Evolutionary conservation across 345 rosid genomes (phyloP), one percentile per base, ranked within the genome.

Genomic region (Eucalyptus camaldulensis): DNA sequence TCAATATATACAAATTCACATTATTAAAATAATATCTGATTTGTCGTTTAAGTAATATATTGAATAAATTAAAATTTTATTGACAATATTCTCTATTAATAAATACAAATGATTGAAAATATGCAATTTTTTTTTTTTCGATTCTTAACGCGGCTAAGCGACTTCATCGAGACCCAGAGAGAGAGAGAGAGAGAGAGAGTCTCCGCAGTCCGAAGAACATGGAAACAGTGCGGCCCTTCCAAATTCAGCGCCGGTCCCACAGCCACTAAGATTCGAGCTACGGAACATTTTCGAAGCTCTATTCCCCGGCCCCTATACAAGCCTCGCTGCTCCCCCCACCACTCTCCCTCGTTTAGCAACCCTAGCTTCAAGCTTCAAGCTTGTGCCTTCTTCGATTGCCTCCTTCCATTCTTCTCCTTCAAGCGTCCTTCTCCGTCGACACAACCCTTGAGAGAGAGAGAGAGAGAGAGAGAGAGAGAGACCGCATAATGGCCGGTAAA

Each of bases 401-500:
- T 60, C 67, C n/a, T 60, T 60, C 67, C 44, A 19, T 80, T 80
- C 86, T 80, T 40, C 49, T 80, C 8, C 54, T 85, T 27, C 54
- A 12, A 7, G 22, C 49, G 40, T 69, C 80, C 43, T 69, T 33
- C 43, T n/a, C 11, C 87, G 65, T 49, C 87, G 65, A 51, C 25
- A 19, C 27, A n/a, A 10, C 43, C 49, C 49, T 12, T 49, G 7
- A 33, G 43, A 9, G 24, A 33, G 43, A 49, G 16, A 16, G 51
- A 13, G 43, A 40, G 47, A 22, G 53, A 22, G 86, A 25, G 51
- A 44, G 86, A 54, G 49, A 50, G 72, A 15, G 49, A n/a, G 40
- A 25, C 47, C 16, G 81, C 88, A 87, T 27, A 44, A 92, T 92
- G 94, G 93, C 93, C 5, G 92, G 92, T 6, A 90, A 92, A 65